phyloP scores from a whole-genome alignment of 2,329 filamentous ascomycete species.

The Aspergillus viridinutans region DNA sequence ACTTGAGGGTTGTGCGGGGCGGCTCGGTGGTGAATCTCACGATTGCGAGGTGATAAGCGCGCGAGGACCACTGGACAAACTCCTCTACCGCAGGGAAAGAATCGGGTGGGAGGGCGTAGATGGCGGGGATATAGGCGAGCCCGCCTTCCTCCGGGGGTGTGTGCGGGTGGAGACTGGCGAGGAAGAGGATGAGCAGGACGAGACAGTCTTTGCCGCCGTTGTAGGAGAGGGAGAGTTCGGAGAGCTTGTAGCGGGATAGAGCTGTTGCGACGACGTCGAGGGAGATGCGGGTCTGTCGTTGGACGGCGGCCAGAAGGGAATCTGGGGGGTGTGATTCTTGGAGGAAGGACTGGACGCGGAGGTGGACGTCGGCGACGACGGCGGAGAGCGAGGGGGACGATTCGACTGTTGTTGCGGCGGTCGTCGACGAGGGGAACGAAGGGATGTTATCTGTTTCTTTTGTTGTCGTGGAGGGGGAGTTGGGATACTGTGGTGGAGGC shows the following conservation, averaged over 20 bases:
- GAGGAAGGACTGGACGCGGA: conserved; percentile 62
- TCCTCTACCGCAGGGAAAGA: conserved; percentile 82
- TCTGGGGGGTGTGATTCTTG: conserved; percentile 54
- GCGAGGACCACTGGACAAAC: conserved; percentile 68
- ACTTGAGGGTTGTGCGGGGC: conserved; percentile 59
- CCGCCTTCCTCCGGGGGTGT: conserved; percentile 31
- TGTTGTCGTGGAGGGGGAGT: background rate
- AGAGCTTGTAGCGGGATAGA: conserved; percentile 68
- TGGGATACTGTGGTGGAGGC: conserved; percentile 11
- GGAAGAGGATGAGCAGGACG: conserved; percentile 81
- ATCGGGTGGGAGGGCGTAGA: conserved; percentile 82
- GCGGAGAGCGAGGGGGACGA: conserved; percentile 41
- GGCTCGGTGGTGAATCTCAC: conserved; percentile 66
- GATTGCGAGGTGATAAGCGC: conserved; percentile 70
- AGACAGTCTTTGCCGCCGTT: conserved; percentile 98
- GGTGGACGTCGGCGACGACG: conserved; percentile 63
- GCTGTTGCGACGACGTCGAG: conserved; percentile 72
- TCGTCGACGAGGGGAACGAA: conserved; percentile 3
- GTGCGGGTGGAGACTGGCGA: conserved; percentile 57
- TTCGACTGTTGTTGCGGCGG: conserved; percentile 4
- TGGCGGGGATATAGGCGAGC: conserved; percentile 59
- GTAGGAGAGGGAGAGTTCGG: conserved; percentile 84
- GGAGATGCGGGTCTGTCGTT: conserved; percentile 69
- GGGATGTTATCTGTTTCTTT: background rate
- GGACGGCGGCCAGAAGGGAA: conserved; percentile 57